Conservation (phyloP, 805 yeast species). For the Suhomyces vadensis region DNA sequence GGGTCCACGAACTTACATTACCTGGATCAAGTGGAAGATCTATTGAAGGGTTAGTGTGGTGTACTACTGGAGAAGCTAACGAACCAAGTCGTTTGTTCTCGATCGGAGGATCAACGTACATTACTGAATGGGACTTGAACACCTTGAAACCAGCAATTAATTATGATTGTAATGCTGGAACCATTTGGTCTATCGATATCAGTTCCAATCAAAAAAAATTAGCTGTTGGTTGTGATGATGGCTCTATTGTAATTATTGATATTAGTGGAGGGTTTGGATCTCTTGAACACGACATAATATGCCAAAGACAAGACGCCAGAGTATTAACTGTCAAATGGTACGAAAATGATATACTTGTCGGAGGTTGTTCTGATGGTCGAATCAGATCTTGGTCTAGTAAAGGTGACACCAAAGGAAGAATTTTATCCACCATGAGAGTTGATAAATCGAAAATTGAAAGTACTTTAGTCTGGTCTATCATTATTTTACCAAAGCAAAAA, state of each 20-base stretch:
- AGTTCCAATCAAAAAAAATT: slow-evolving; percentile 60
- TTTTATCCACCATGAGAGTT: slow-evolving; percentile 85
- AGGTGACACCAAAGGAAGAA: slow-evolving; percentile 56
- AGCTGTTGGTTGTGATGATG: slow-evolving; percentile 95
- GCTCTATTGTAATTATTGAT: slow-evolving; percentile 79
- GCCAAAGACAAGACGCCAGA: slow-evolving; percentile 83
- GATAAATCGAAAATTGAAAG: slow-evolving; percentile 85
- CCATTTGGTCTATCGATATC: slow-evolving; percentile 84
- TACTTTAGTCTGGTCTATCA: slow-evolving; percentile 87
- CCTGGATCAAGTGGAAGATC: slow-evolving; percentile 83
- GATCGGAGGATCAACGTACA: slow-evolving; percentile 87
- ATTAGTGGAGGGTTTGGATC: slow-evolving; percentile 86
- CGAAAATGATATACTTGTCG: slow-evolving; percentile 63
- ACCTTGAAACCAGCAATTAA: slow-evolving; percentile 73
- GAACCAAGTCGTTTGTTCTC: slow-evolving; percentile 72
- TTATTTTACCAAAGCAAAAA: slow-evolving; percentile 57
- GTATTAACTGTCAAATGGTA: slow-evolving; percentile 80
- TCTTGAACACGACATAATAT: slow-evolving; percentile 69
- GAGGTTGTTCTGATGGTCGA: slow-evolving; percentile 96
- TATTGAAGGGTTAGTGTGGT: slow-evolving; percentile 89
- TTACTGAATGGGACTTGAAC: slow-evolving; percentile 88
- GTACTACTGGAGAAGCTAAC: slow-evolving; percentile 44
- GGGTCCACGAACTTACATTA: slow-evolving; percentile 74
- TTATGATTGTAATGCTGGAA: slow-evolving; percentile 89
- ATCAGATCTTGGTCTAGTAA: slow-evolving; percentile 75